Evolutionary conservation across 805 yeast species (phyloP), one percentile per base, ranked within the genome.

Genomic region (Cyberlindnera mrakii): DNA sequence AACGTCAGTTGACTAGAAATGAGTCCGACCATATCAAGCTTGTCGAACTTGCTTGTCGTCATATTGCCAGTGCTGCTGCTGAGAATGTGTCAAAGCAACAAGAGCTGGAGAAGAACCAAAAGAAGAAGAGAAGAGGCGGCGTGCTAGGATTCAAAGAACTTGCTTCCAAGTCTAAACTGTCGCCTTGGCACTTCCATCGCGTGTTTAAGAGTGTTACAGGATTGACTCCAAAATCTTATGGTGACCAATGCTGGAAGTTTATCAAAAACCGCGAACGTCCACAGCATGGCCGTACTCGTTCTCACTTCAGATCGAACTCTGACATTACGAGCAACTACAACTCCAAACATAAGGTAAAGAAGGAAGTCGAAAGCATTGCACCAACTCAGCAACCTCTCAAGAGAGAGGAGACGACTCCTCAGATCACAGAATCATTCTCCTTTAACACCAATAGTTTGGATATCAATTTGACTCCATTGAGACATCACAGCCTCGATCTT

Each of bases 181-280:
- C 87, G 10, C 93, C 96, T 20, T 88, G 96, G 96, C 96, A 88
- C 63, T 88, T 88, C 64, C 96, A 88, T 68, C 70, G 96, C 40
- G 95, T 88, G 19, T 88, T 88, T 70, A 83, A 88, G 63, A 76
- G 82, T 43, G 85, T 87, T 47, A 85, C 95, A 5, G 91, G 95
- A 2, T 72, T 86, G 45, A 87, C 96, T 1, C 95, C 95, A 19
- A 85, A 87, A 67, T 82, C 86, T 6, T 87, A 87, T 55, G 96
- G 96, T 40, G 95, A 87, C 57, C 79, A 80, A 49, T 85, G 95
- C 58, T 82, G 78, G 70, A 81, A 77, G 49, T 78, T 62, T 52
- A 67, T 81, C 51, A 72, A 72, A 48, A 61, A 62, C 10, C 53
- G 48, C 18, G 52, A 50, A 30, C 52, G 57, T 35, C 57, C 57